Evolutionary conservation across 192 early-diverging fungal genomes (phyloP).

Genomic region (Geosiphon pyriformis): DNA sequence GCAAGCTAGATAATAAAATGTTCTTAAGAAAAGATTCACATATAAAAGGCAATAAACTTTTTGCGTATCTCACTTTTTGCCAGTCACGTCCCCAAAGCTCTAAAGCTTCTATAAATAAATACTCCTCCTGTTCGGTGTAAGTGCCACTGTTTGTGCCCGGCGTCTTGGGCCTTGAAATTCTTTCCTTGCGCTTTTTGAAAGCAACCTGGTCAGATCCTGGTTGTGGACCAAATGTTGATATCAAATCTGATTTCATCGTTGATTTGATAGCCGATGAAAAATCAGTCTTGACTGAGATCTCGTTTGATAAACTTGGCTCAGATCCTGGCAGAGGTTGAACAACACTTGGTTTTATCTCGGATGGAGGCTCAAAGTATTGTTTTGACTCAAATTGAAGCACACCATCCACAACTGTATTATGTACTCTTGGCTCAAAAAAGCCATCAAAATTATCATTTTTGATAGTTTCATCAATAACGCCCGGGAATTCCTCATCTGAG

Average conservation of each 20-base stretch:
- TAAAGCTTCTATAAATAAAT: constrained; percentile 67
- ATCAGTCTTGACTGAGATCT: neutral
- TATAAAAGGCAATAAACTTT: neutral
- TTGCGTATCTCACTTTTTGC: constrained; percentile 56
- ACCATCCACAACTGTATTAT: too few relatives aligned
- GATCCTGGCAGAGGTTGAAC: neutral
- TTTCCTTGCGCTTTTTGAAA: constrained; percentile 35
- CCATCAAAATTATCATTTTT: too few relatives aligned
- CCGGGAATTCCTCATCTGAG: too few relatives aligned
- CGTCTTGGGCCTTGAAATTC: constrained; percentile 40
- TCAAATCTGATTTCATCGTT: constrained; percentile 1
- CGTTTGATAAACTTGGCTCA: constrained; percentile 4
- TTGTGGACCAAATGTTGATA: neutral
- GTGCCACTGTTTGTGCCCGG: constrained; percentile 60
- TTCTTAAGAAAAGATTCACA: neutral
- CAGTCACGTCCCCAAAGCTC: constrained; percentile 81
- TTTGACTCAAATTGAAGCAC: too few relatives aligned
- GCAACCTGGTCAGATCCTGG: constrained; percentile 25
- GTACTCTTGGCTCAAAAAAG: too few relatives aligned
- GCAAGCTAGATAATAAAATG: constrained; percentile 41
- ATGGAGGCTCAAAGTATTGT: too few relatives aligned
- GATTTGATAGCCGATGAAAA: constrained; percentile 6
- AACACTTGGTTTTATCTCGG: constrained; percentile 1
- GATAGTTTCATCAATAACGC: too few relatives aligned
- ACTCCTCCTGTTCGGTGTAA: constrained; percentile 74